Evolutionary conservation across 495 filamentous ascomycete species (phyloP).

Genomic region (Penicillium samsonianum): DNA sequence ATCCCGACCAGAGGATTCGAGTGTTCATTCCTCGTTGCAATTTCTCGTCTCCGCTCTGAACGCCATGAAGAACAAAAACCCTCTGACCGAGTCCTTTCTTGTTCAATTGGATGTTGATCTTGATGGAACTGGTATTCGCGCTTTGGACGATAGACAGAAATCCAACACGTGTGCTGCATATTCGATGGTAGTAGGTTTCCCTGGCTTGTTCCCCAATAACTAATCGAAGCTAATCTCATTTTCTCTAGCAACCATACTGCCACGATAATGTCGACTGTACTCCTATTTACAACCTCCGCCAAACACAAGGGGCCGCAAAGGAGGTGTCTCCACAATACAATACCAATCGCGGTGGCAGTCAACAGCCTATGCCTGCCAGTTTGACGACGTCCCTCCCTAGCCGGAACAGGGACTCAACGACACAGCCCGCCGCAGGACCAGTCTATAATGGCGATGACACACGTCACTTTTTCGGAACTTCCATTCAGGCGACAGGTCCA

Average conservation of each 20-base stretch:
- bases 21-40: conserved; percentile 78
- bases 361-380: not conserved
- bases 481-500: conserved; percentile 2
- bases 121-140: conserved; percentile 57
- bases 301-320: conserved; percentile 8
- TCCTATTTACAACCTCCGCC: conserved; percentile 16
- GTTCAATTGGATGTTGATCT: conserved; percentile 93
- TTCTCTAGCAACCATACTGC: conserved; percentile 16
- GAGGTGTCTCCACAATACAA: conserved; percentile 9
- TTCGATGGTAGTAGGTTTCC: conserved; percentile 18
- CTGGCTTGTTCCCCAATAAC: not conserved
- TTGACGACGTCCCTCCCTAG: conserved; percentile 31
- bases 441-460: conserved; percentile 10
- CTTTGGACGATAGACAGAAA: conserved; percentile 15
- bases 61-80: conserved; percentile 82
- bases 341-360: conserved; percentile 3
- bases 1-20: conserved; percentile 78
- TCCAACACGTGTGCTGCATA: conserved; percentile 9
- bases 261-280: conserved; percentile 15
- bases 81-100: conserved; percentile 91
- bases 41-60: conserved; percentile 90
- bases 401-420: conserved; percentile 23
- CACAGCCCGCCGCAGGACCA: not conserved
- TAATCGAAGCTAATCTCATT: conserved; percentile 2
- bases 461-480: conserved; percentile 10